Evolutionary conservation across 1,284 basidiomycete species (phyloP).

Genomic region (Melampsora americana): DNA sequence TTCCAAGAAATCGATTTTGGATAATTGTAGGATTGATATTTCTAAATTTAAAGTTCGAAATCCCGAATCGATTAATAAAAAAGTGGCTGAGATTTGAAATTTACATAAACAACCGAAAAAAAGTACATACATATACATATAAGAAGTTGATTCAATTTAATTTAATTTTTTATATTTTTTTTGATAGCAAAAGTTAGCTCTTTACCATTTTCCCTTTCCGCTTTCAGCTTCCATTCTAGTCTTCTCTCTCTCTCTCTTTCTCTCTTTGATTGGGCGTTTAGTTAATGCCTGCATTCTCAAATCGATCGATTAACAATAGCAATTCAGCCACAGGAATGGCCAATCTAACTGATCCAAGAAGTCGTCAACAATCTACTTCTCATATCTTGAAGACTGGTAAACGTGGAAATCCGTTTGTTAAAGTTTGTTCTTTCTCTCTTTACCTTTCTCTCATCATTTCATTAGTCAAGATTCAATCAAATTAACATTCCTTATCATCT

Average conservation of each 20-base stretch:
- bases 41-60: too few relatives aligned
- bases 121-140: too few relatives aligned
- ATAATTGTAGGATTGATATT: too few relatives aligned
- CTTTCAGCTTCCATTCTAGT: conserved; percentile 48
- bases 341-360: conserved; percentile 23
- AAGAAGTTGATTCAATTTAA: too few relatives aligned
- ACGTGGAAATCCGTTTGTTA: conserved; percentile 86
- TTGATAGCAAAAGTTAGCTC: too few relatives aligned
- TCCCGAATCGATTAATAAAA: too few relatives aligned
- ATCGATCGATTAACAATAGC: neutral
- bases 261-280: conserved; percentile 21
- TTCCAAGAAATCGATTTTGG: too few relatives aligned
- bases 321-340: neutral
- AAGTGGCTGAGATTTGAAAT: too few relatives aligned
- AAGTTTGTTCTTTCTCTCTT: conserved; percentile 59
- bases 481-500: conserved; percentile 22
- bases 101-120: too few relatives aligned
- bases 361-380: conserved; percentile 60
- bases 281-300: neutral
- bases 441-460: neutral
- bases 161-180: too few relatives aligned
- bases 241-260: conserved; percentile 45
- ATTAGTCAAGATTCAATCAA: neutral
- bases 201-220: conserved; percentile 20
- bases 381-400: conserved; percentile 97